phyloP scores from a whole-genome alignment of 257 asterid genomes.

The Solanum arcanum region DNA sequence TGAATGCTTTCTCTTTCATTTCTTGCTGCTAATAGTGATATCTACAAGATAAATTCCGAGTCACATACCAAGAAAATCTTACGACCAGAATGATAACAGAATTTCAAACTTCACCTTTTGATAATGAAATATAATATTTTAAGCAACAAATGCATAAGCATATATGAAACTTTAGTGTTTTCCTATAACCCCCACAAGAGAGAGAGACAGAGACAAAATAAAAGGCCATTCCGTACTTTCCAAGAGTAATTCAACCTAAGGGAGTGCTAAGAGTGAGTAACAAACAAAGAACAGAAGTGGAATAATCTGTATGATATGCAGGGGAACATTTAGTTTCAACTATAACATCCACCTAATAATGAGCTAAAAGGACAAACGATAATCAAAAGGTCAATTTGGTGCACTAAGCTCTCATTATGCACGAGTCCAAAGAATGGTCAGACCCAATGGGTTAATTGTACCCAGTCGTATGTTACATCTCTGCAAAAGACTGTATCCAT shows the following conservation, averaged over 20 bases:
- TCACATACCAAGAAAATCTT: constrained; percentile 15
- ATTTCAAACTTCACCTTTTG: neutral
- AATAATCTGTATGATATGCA: neutral
- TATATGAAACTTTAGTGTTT: neutral
- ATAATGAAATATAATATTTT: neutral
- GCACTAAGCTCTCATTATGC: neutral
- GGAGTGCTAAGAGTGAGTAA: neutral
- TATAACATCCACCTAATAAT: neutral
- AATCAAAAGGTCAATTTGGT: neutral
- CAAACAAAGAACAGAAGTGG: neutral
- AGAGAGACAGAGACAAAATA: neutral
- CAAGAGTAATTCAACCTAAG: neutral
- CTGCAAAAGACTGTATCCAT: neutral
- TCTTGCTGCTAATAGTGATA: constrained; percentile 91
- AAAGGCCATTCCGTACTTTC: neutral
- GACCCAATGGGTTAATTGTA: neutral
- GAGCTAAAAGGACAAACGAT: neutral
- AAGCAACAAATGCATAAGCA: neutral
- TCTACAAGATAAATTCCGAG: constrained; percentile 42
- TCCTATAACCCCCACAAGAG: neutral
- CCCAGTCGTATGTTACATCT: neutral
- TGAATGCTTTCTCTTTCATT: constrained; percentile 97
- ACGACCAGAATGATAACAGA: neutral
- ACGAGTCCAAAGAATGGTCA: neutral
- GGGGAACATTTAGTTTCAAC: neutral